phyloP scores from a whole-genome alignment of 2,329 filamentous ascomycete genomes.

The Botryosphaeria dothidea region DNA sequence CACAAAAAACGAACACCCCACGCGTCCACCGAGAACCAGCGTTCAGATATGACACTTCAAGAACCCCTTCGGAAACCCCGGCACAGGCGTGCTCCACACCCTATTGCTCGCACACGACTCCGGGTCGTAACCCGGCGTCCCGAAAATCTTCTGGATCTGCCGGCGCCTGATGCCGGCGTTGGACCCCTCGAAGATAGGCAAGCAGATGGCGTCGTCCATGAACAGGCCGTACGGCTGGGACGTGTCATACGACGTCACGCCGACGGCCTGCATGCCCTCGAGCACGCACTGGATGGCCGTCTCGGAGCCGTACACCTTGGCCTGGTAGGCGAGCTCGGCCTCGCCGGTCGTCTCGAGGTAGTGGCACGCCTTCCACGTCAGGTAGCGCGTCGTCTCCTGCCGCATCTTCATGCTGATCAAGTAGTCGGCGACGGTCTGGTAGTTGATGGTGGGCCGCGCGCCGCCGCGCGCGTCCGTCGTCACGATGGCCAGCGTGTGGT shows the following conservation, averaged over 20 bases:
- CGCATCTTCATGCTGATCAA: slow-evolving; percentile 40
- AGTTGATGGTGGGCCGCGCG: neutral
- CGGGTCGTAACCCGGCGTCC: neutral
- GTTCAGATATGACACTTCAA: neutral
- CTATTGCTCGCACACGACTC: neutral
- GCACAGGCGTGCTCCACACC: neutral
- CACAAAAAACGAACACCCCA: no score
- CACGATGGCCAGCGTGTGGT: no score
- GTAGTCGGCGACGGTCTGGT: no score
- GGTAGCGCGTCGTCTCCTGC: slow-evolving; percentile 48
- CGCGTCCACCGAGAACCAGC: no score
- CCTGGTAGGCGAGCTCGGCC: slow-evolving; percentile 50
- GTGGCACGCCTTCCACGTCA: slow-evolving; percentile 56
- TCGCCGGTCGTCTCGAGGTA: slow-evolving; percentile 43
- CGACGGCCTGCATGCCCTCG: slow-evolving; percentile 48
- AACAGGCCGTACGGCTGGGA: neutral
- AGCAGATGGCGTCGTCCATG: neutral
- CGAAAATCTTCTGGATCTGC: neutral
- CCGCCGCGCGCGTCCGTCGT: no score
- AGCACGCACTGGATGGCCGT: slow-evolving; percentile 49
- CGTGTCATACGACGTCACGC: slow-evolving; percentile 48
- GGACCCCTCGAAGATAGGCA: neutral
- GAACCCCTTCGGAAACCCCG: neutral
- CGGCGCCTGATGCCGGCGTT: neutral
- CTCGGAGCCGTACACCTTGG: slow-evolving; percentile 56